Conservation (phyloP, 2,329 filamentous ascomycete species). For the Fusarium sp. region DNA sequence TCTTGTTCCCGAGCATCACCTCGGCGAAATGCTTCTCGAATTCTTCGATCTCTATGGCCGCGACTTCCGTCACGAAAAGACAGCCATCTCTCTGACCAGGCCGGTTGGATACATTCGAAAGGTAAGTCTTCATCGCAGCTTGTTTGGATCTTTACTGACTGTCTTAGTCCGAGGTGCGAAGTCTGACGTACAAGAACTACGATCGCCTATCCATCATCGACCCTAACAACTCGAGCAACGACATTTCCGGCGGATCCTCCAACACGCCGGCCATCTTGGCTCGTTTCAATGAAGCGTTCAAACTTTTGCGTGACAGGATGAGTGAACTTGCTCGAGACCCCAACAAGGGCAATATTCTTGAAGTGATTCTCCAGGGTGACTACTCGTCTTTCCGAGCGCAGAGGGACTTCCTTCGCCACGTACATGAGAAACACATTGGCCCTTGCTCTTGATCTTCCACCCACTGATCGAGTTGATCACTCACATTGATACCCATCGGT, state of each 20-base stretch:
- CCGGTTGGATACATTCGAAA: constrained; percentile 80
- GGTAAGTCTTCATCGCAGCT: constrained; percentile 61
- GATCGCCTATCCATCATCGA: constrained; percentile 89
- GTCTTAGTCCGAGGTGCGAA: constrained; percentile 58
- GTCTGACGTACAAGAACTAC: constrained; percentile 68
- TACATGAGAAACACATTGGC: constrained; percentile 61
- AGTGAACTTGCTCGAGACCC: constrained; percentile 58
- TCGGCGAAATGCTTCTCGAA: constrained; percentile 85
- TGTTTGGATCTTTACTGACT: constrained; percentile 2
- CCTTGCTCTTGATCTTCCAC: constrained; percentile 48
- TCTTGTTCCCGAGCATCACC: constrained; percentile 72
- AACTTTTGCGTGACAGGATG: constrained; percentile 70
- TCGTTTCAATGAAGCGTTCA: constrained; percentile 77
- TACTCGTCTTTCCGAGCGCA: constrained; percentile 81
- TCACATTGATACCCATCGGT: constrained; percentile 20
- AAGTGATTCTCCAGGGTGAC: constrained; percentile 79
- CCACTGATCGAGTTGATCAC: not conserved
- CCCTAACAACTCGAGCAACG: constrained; percentile 86
- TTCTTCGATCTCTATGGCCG: constrained; percentile 94
- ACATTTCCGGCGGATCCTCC: constrained; percentile 88
- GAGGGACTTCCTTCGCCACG: constrained; percentile 70
- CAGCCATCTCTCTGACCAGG: constrained; percentile 81
- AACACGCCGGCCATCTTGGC: constrained; percentile 76
- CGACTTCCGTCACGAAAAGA: constrained; percentile 76
- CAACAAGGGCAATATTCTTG: constrained; percentile 67